phyloP scores from a whole-genome alignment of 176 grass and related monocot species.

The Tillandsia leiboldiana region DNA sequence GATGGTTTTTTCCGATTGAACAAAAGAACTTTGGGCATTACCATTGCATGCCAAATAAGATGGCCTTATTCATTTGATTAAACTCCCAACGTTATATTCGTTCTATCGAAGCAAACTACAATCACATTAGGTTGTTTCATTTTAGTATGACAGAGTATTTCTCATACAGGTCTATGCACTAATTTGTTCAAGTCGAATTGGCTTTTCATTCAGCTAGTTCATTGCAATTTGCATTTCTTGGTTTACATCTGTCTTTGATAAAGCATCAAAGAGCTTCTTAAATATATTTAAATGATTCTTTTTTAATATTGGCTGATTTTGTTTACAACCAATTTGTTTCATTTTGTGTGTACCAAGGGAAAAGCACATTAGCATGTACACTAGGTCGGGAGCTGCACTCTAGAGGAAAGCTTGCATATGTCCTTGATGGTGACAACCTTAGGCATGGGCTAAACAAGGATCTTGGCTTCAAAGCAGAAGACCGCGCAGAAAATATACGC shows the following conservation, averaged over 20 bases:
- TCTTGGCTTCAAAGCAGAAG: slow-evolving; percentile 81
- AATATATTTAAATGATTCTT: neutral
- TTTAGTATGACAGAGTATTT: neutral
- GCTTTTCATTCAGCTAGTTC: neutral
- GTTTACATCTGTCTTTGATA: neutral
- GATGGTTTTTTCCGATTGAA: neutral
- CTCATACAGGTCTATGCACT: neutral
- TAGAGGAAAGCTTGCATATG: slow-evolving; percentile 70
- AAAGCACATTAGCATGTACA: slow-evolving; percentile 90
- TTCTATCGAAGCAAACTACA: neutral
- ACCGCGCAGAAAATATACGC: slow-evolving; percentile 86
- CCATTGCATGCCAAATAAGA: neutral
- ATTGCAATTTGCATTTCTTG: neutral
- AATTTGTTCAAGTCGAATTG: neutral
- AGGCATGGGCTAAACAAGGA: slow-evolving; percentile 89
- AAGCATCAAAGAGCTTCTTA: neutral
- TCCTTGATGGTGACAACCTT: slow-evolving; percentile 94
- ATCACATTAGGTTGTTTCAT: neutral
- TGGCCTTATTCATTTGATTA: neutral
- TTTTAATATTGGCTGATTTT: neutral
- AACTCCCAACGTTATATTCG: too few species aligned
- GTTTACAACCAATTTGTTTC: neutral
- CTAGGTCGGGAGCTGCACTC: slow-evolving; percentile 62
- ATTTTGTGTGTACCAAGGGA: slow-evolving; percentile 34
- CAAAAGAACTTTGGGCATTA: neutral